Evolutionary conservation across 176 grass and related monocot genomes (phyloP).

Genomic region (Aegilops umbellulata): DNA sequence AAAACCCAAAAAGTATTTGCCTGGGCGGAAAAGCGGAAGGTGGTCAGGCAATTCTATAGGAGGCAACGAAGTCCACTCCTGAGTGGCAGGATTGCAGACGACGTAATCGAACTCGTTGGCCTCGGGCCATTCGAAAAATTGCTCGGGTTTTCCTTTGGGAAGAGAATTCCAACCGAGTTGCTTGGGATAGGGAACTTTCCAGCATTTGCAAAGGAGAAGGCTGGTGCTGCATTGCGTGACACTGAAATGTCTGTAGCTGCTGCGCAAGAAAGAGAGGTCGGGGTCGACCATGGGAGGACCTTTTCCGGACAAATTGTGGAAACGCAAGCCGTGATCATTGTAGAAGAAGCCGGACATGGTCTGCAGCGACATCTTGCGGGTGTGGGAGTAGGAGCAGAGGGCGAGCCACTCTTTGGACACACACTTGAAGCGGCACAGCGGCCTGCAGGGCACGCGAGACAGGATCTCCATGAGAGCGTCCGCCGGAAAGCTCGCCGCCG

Average conservation of each 20-base stretch:
- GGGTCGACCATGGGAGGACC: not conserved
- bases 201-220: not conserved
- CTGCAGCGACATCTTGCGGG: not conserved
- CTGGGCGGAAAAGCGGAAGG: not conserved
- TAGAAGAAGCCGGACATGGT: not conserved
- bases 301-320: not conserved
- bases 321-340: no score
- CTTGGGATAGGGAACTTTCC: not conserved
- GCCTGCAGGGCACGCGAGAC: not conserved
- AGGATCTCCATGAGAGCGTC: not conserved
- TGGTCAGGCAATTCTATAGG: not conserved
- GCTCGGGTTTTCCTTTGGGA: not conserved
- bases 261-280: not conserved
- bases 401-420: not conserved
- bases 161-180: not conserved
- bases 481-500: not conserved
- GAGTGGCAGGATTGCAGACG: not conserved
- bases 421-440: not conserved
- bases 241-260: not conserved
- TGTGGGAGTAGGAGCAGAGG: not conserved
- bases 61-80: not conserved
- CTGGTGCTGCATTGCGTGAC: not conserved
- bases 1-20: not conserved
- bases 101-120: not conserved
- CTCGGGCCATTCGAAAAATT: not conserved